Percentiles rank a stretch among this genome's conserved stretches.
Conservation (phyloP, 441 rosid species). For the Arabidopsis hybrid region DNA sequence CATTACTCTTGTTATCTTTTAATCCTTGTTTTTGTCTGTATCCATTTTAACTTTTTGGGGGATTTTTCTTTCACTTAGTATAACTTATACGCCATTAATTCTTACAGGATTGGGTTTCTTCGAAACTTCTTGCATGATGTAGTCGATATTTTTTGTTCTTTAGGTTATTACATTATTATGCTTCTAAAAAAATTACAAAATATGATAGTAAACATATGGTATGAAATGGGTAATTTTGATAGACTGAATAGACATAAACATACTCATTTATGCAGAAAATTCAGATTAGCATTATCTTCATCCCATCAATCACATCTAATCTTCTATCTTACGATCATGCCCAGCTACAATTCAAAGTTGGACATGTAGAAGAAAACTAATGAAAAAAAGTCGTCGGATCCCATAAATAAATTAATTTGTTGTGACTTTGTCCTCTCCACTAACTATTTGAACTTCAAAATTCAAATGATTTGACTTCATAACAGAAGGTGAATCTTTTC, state of each 20-base stretch:
- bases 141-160: neutral
- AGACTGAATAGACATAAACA: neutral
- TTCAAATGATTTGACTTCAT: constrained; percentile 1
- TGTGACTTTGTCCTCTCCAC: constrained; percentile 2
- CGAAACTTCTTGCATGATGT: constrained; percentile 3
- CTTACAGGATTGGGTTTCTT: constrained; percentile 1
- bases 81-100: neutral
- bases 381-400: neutral
- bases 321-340: neutral
- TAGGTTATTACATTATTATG: neutral
- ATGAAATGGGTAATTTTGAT: neutral
- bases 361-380: constrained; percentile 1
- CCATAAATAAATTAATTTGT: neutral
- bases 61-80: constrained; percentile 10
- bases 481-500: constrained; percentile 21
- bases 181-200: neutral
- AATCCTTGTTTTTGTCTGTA: constrained; percentile 29
- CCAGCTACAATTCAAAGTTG: neutral
- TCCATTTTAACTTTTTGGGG: neutral
- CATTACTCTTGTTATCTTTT: constrained; percentile 1
- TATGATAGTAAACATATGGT: neutral
- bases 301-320: neutral
- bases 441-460: neutral
- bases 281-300: neutral
- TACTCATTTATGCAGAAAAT: neutral